Evolutionary conservation across 495 filamentous ascomycete species (phyloP).

Genomic region (Hyaloscypha hepaticicola): DNA sequence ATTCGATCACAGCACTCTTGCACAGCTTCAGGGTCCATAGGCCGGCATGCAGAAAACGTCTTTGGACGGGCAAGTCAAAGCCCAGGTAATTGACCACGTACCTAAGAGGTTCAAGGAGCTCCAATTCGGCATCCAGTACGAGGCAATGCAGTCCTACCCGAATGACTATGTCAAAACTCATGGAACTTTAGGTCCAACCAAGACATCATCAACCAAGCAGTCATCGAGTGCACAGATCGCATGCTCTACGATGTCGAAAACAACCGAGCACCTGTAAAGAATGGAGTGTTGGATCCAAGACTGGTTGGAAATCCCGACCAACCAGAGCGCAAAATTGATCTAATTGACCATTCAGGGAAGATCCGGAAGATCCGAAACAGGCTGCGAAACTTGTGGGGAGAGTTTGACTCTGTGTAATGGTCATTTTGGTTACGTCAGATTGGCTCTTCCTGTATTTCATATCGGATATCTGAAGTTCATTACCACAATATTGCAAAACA

Average conservation of each 20-base stretch:
- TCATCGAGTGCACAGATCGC: constrained; percentile 86
- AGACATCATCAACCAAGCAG: constrained; percentile 90
- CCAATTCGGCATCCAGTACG: constrained; percentile 81
- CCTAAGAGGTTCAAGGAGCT: constrained; percentile 79
- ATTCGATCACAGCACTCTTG: too few species aligned
- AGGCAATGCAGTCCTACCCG: constrained; percentile 13
- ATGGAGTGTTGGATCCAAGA: constrained; percentile 84
- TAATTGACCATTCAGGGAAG: constrained; percentile 52
- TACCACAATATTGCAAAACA: constrained; percentile 81
- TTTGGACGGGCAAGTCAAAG: too few species aligned
- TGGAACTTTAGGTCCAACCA: constrained; percentile 65
- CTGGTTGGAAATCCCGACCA: constrained; percentile 47
- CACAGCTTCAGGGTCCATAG: too few species aligned
- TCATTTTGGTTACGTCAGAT: constrained; percentile 88
- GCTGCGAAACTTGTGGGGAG: constrained; percentile 79
- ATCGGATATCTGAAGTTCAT: constrained; percentile 93
- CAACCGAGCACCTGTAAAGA: constrained; percentile 62
- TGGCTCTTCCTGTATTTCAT: constrained; percentile 90
- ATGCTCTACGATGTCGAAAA: constrained; percentile 84
- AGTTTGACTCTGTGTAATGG: constrained; percentile 79
- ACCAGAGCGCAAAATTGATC: constrained; percentile 21
- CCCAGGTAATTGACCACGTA: too few species aligned
- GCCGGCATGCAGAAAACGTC: too few species aligned
- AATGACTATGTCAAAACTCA: too few species aligned
- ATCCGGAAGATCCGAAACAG: constrained; percentile 62